Base-by-base conservation (phyloP, 139 green algal genomes). In the Chlamydomonas incerta region DNA sequence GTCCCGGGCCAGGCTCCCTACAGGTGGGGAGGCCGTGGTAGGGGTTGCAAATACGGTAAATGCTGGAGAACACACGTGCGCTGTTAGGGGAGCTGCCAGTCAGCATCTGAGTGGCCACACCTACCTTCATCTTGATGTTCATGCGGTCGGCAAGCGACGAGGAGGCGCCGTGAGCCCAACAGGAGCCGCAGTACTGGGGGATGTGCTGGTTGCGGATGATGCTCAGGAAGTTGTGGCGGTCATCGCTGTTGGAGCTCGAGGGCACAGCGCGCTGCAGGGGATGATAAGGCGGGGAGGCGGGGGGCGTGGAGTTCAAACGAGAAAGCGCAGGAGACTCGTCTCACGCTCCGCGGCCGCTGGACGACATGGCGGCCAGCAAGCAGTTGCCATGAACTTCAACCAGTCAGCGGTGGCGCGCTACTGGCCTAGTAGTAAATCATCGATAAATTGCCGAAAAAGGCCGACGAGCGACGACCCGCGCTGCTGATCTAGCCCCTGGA, bases 81-180 rank as follows among this genome's bases (percentile, higher is more conserved):
- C 58, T 11, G 20, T 14, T 6, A 29, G 15, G 58, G 58, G 58
- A 31, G 58, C 28, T 11, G 58, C 6, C 15, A 66, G 24, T 28
- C 21, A 66, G 23, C 28, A 66, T 28, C 20, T 11, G 13, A 58
- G 58, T 29, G 20, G 13, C 10, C 9, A 9, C 71, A 81, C 33
- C 31, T 73, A 72, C 86, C 72, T 89, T 87, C 28, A 87, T 87
- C n/a, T 89, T 67, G 80, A 99, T 98, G 89, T 98, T 98, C 73
- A 93, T 87, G n/a, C 96, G 91, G 88, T 98, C 96, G 1, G 94
- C 92, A 58, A 98, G 86, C 0, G 94, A 83, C 1, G 88, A 95
- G 60, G 95, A 95, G 17, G 95, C 88, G 5, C 81, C 95, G 87
- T 97, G 94, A 0, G 96, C 95, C 95, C 95, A 99, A 93, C 95